Evolutionary conservation across 2,329 filamentous ascomycete genomes (phyloP).

Genomic region (Chlorencoelia australis): DNA sequence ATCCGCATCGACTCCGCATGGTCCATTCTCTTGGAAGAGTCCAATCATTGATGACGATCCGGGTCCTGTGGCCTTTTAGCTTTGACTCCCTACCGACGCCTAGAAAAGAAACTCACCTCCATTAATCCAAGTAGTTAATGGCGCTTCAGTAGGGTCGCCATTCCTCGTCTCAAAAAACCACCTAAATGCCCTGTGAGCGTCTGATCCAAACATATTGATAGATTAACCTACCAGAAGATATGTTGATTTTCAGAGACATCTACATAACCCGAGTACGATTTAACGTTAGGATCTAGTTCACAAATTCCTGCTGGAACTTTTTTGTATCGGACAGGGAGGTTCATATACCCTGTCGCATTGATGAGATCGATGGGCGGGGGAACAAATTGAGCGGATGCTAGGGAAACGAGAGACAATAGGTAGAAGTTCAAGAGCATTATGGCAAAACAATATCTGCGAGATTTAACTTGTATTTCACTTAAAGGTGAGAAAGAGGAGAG

Average conservation of each 20-base stretch:
- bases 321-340: conserved; percentile 37
- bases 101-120: too few relatives aligned
- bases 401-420: conserved; percentile 3
- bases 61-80: too few relatives aligned
- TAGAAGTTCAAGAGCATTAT: too few relatives aligned
- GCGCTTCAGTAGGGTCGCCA: conserved; percentile 35
- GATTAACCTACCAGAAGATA: conserved; percentile 27
- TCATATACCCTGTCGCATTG: conserved; percentile 28
- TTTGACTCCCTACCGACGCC: too few relatives aligned
- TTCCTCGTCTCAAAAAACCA: conserved; percentile 38
- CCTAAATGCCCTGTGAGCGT: conserved; percentile 1
- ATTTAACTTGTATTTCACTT: too few relatives aligned
- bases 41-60: conserved; percentile 54
- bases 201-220: neutral
- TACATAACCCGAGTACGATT: conserved; percentile 34
- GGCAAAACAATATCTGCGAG: too few relatives aligned
- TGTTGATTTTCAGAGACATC: conserved; percentile 32
- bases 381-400: conserved; percentile 28
- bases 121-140: conserved; percentile 54
- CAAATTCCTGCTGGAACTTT: conserved; percentile 37
- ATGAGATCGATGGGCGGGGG: conserved; percentile 29
- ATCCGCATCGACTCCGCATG: conserved; percentile 32
- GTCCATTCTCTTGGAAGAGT: conserved; percentile 49
- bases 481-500: neutral
- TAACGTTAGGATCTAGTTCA: conserved; percentile 33